Evolutionary conservation across 176 grass and related monocot genomes (phyloP), one percentile per base, ranked within the genome.

Genomic region (Eragrostis curvula): DNA sequence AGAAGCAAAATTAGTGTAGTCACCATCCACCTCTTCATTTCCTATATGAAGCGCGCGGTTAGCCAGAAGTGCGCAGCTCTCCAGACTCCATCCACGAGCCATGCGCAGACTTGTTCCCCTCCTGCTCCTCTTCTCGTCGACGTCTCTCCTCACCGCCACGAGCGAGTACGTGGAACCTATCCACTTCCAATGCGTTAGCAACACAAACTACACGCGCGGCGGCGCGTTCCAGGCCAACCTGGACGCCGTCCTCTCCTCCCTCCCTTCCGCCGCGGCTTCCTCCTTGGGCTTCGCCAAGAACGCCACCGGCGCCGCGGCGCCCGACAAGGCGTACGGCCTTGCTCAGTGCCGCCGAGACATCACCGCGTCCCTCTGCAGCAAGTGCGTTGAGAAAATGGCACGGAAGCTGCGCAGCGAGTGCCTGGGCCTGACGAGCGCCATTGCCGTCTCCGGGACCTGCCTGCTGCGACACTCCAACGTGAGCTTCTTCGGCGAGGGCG

Each of bases 331-430:
- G 23, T 86, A 80, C 74, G 92, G 85, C 6, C 81, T 92, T 8
- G 84, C 93, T 18, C 71, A 85, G 52, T 89, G 92, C 80, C 87
- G 77, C 20, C 89, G 25, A 20, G 92, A 92, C 48, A 5, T 79
- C 50, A 61, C 7, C 59, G 17, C 23, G 20, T 5, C 57, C 17
- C 21, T 2, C 3, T 95, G 92, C 70, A 44, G 27, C 15, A 1
- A 13, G 14, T 94, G 92, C 86, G 48, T 89, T 17, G 21, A 84
- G 64, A 21, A 1, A 25, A 7, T 71, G 36, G 81, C 14, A 41
- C 25, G 3, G 1, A 48, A 79, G 32, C 18, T 39, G 42, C 29
- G 24, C 32, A 7, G 1, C 16, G 0, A 2, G 66, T 94, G 91
- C 80, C 74, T 79, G 3, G 40, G 64, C 42, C 79, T 52, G 78